A percentile compares a stretch with the other conserved stretches of the same genome.
These are phyloP conservation scores for Gaeumannomyces tritici DNA, from an alignment of 2,329 filamentous ascomycete species.

Conservation along the genomic window DNA sequence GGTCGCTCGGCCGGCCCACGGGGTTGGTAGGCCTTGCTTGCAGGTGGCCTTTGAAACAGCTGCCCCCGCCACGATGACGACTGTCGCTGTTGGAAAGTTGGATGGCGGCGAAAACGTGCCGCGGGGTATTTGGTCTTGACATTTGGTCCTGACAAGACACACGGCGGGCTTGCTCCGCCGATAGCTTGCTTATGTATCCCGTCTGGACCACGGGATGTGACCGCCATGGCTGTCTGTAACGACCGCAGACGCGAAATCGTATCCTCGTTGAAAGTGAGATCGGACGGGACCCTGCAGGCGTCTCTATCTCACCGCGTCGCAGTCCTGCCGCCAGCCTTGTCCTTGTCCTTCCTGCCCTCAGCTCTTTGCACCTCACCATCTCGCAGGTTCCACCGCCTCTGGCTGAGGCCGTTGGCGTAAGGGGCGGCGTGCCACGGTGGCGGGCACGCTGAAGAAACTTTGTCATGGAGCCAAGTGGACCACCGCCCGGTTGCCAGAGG, in stretches of 20 bases:
- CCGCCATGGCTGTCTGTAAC: no score
- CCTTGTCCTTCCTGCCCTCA: not conserved
- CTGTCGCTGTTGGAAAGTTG: not conserved
- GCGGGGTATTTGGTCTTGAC: no score
- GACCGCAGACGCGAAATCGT: not conserved
- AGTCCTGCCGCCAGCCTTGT: not conserved
- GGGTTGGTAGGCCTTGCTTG: not conserved
- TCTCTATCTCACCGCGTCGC: not conserved
- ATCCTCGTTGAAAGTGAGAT: not conserved
- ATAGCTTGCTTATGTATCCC: no score
- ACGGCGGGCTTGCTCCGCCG: no score
- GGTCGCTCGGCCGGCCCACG: not conserved
- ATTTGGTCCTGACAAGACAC: no score
- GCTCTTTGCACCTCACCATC: not conserved
- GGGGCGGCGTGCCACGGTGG: not conserved
- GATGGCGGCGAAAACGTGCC: not conserved
- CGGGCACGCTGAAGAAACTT: not conserved
- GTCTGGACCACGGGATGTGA: no score
- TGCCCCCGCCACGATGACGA: not conserved
- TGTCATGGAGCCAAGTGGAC: constrained; percentile 10
- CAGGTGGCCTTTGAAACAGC: not conserved
- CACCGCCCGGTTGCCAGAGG: constrained; percentile 12
- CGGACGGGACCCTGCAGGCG: not conserved
- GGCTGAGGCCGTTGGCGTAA: not conserved
- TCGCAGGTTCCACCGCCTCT: not conserved